Evolutionary conservation across 306 rosid species (phyloP), one percentile per base, ranked within the genome.

Genomic region (Trichosanthes cucumerina): DNA sequence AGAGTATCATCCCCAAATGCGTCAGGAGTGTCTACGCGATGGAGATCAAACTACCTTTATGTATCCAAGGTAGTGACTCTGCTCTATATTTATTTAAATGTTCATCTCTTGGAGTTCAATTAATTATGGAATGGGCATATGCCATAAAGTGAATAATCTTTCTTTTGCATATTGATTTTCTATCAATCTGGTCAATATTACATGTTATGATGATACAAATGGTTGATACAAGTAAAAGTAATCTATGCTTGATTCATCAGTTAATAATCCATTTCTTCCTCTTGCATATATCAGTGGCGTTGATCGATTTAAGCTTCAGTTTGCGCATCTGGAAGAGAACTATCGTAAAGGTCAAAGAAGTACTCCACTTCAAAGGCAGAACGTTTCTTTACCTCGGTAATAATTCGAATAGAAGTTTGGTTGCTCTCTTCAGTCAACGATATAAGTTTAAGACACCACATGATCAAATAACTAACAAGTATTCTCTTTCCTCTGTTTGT

Each of bases 1-100:
- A 89, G 98, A 95, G 90, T 94, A 94, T 86, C 98, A 94, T 82
- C 98, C 98, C n/a, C 97, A 92, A 81, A 92, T 95, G 98, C 93
- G 88, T 85, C 85, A 91, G 84, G 96, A 88, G 86, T 87, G 89
- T 80, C 93, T 89, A 75, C 89, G 81, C 5, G 95, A 90, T 59
- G 97, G 96, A 87, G 97, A 92, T 14, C 96, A 86, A 88, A 89
- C 97, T 54, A 92, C 96, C 86, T 95, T 95, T 84, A 89, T 95
- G 97, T 95, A 95, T 85, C 98, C 97, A 0, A 92, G 97, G 93
- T 80, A 75, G 86, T 28, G 28, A 26, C 19, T 60, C 33, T 44
- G 12, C 80, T 77, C 38, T 47, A 15, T 1, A 16, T 18, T 41
- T 1, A 16, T 18, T 41, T 15, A 44, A 58, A n/a, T 41, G 36